Evolutionary conservation across 2,329 filamentous ascomycete genomes (phyloP), one percentile per base, ranked within the genome.

Genomic region (Trichoderma gracile): DNA sequence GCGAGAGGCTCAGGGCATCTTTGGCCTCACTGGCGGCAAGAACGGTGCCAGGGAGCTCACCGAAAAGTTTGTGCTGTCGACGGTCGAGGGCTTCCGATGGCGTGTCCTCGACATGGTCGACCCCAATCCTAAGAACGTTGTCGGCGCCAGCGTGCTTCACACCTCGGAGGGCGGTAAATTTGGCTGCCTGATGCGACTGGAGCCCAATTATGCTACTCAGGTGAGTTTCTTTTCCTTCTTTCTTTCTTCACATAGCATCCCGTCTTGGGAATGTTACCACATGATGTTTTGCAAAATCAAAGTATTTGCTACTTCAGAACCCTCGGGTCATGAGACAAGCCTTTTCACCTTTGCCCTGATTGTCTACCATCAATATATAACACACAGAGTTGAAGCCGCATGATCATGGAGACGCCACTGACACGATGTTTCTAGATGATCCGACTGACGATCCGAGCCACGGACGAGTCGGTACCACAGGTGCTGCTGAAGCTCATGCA

Each of bases 141-240:
- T 99, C 15, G 95, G 94, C 17, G 92, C 92, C 0, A 93, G 90
- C 76, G 95, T 93, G 71, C 79, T 91, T 78, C 94, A 92, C 80
- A 96, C 88, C 58, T 89, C 84, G 60, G 88, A 91, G 69, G 89
- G 87, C 12, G 93, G 95, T 67, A 98, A 98, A 80, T 96, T 93
- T 79, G 95, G 95, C 38, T 98, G 95, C 79, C 80, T 99, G 74
- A 79, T 99, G 82, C 86, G 95, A 73, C 79, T 99, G 78, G 95
- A 99, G 82, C 95, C 95, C 67, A 99, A 99, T 79, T 94, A 93
- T 73, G 84, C 86, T 68, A 94, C 90, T 68, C 91, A 92, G 87
- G 95, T 97, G 84, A 80, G 89, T 78, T 46, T 25, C 1, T 25
- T 19, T 23, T 7, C 8, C n/a, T 4, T 15, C 40, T 6, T n/a